Percentiles rank a stretch among this genome's conserved stretches.
Conservation (phyloP, 1,139 yeast genomes). For the Yamadazyma spencermartinsiae region DNA sequence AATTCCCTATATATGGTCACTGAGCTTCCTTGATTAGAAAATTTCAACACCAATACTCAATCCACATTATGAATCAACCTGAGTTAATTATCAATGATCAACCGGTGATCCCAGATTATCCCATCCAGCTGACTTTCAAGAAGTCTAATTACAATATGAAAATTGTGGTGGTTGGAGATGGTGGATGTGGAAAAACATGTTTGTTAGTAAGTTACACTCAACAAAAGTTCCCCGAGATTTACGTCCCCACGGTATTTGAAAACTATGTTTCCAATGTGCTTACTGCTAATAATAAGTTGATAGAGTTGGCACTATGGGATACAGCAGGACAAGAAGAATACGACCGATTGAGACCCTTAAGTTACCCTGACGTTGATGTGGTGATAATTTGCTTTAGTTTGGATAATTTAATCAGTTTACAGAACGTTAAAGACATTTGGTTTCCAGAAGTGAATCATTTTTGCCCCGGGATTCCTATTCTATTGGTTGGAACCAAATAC, state of each 20-base stretch:
- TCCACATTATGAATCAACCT: slow-evolving; percentile 19
- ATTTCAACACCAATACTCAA: not conserved
- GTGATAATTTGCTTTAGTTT: slow-evolving; percentile 75
- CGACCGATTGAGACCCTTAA: slow-evolving; percentile 77
- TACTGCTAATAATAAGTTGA: slow-evolving; percentile 51
- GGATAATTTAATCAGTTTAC: slow-evolving; percentile 61
- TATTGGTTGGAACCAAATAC: slow-evolving; percentile 77
- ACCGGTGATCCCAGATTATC: slow-evolving; percentile 40
- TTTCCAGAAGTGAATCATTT: slow-evolving; percentile 82
- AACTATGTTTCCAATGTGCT: slow-evolving; percentile 70
- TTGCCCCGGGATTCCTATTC: slow-evolving; percentile 75
- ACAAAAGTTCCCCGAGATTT: slow-evolving; percentile 72
- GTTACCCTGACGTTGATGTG: slow-evolving; percentile 81
- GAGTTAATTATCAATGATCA: slow-evolving; percentile 38
- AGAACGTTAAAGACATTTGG: slow-evolving; percentile 81
- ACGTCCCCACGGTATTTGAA: slow-evolving; percentile 90
- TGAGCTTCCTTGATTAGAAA: not conserved
- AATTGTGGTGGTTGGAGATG: slow-evolving; percentile 89
- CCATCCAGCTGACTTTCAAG: slow-evolving; percentile 32
- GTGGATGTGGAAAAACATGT: slow-evolving; percentile 94
- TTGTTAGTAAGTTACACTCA: slow-evolving; percentile 78
- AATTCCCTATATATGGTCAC: slow-evolving; percentile 1
- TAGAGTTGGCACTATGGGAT: slow-evolving; percentile 85
- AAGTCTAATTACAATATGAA: slow-evolving; percentile 51
- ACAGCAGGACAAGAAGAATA: slow-evolving; percentile 96